phyloP scores from a whole-genome alignment of 306 rosid genomes.

The Sesbania bispinosa region DNA sequence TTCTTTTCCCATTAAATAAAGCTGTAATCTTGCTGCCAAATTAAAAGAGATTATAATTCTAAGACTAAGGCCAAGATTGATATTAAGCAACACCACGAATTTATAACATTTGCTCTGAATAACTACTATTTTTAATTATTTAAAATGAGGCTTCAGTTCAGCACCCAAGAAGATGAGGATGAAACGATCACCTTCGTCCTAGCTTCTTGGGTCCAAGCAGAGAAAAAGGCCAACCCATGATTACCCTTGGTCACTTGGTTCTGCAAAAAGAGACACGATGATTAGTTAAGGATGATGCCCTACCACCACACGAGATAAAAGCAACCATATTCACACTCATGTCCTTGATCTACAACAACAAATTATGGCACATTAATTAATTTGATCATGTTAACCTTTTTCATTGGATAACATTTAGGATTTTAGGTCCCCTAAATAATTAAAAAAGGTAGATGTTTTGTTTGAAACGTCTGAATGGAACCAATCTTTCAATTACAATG shows the following conservation, averaged over 20 bases:
- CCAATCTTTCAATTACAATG: too few relatives aligned
- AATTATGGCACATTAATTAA: not conserved
- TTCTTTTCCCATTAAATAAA: too few relatives aligned
- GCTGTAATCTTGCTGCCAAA: not conserved
- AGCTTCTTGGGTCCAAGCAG: slow-evolving; percentile 1
- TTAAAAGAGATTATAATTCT: not conserved
- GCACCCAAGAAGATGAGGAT: not conserved
- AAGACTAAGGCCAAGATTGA: not conserved
- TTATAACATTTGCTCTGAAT: not conserved
- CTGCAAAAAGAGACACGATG: not conserved
- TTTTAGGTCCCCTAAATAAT: too few relatives aligned
- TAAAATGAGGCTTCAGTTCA: not conserved
- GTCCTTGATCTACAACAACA: not conserved
- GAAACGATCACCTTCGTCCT: not conserved
- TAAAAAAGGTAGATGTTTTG: too few relatives aligned
- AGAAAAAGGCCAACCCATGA: not conserved
- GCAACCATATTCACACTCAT: not conserved
- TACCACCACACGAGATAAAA: not conserved
- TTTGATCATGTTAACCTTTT: not conserved
- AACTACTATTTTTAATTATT: too few relatives aligned
- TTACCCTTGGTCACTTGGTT: not conserved
- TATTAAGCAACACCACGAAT: not conserved
- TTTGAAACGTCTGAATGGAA: too few relatives aligned
- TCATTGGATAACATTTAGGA: too few relatives aligned
- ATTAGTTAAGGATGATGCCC: not conserved